phyloP scores from a whole-genome alignment of 2,329 filamentous ascomycete species.

The Calycina marina region DNA sequence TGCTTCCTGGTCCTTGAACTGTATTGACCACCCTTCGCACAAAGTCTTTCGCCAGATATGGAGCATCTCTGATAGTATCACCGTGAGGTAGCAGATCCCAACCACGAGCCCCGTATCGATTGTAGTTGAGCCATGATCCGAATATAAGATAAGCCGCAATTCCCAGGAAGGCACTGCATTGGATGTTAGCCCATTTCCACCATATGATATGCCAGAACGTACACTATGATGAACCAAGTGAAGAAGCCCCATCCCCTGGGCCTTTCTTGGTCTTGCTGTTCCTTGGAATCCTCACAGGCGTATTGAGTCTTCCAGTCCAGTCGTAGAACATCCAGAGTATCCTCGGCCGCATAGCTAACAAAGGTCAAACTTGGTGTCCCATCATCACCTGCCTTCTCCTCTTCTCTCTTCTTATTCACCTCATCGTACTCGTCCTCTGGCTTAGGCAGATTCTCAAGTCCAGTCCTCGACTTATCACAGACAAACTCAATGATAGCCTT shows the following conservation, averaged over 20 bases:
- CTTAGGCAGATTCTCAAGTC: constrained; percentile 56
- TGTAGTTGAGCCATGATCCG: constrained; percentile 98
- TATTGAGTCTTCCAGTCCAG: constrained; percentile 80
- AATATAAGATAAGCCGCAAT: constrained; percentile 90
- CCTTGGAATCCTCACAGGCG: constrained; percentile 54
- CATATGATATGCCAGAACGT: constrained; percentile 26
- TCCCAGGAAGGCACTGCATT: constrained; percentile 63
- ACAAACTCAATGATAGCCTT: constrained; percentile 73
- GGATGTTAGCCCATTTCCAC: background rate
- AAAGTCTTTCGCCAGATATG: constrained; percentile 87
- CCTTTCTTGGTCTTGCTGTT: constrained; percentile 26
- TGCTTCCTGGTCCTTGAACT: constrained; percentile 66
- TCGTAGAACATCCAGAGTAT: constrained; percentile 46
- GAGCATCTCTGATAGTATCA: constrained; percentile 81
- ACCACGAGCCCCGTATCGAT: constrained; percentile 82
- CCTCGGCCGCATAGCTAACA: constrained; percentile 54
- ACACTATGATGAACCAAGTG: constrained; percentile 94
- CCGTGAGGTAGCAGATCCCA: constrained; percentile 92
- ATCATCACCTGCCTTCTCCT: constrained; percentile 21
- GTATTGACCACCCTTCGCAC: constrained; percentile 65
- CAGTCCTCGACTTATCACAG: constrained; percentile 59
- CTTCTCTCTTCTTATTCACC: constrained; percentile 20
- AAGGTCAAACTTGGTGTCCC: constrained; percentile 54
- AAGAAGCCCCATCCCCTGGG: constrained; percentile 79
- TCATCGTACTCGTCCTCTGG: constrained; percentile 38